Percentiles rank a stretch among this genome's conserved stretches.
Evolutionary conservation across 495 filamentous ascomycete genomes (phyloP).

Genomic region (Aspergillus kassunensis): DNA sequence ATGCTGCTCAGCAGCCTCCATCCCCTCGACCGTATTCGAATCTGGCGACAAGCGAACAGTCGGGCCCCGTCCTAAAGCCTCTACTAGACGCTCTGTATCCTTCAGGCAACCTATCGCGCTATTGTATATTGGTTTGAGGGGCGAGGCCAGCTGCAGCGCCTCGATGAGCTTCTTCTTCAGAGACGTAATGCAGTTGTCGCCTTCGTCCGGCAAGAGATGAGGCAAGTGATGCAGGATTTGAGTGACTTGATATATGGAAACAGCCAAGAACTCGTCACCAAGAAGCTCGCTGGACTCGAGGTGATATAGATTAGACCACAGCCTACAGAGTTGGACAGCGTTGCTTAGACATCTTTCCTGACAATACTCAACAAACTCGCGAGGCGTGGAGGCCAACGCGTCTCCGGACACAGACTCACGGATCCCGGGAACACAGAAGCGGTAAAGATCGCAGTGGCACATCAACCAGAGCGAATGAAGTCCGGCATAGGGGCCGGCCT

Average conservation of each 20-base stretch:
- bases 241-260: background rate
- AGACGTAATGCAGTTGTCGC: background rate
- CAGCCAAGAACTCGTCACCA: background rate
- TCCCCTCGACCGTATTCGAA: background rate
- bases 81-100: background rate
- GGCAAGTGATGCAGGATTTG: slow-evolving; percentile 3
- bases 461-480: background rate
- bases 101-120: background rate
- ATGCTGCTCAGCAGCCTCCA: background rate
- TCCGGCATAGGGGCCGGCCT: background rate
- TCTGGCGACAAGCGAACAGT: background rate
- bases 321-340: background rate
- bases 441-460: slow-evolving; percentile 4
- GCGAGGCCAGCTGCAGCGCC: background rate
- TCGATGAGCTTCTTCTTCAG: background rate
- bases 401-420: background rate
- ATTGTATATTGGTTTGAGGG: background rate
- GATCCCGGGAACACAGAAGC: slow-evolving; percentile 4
- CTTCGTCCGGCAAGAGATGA: background rate
- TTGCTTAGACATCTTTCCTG: background rate
- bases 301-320: slow-evolving; percentile 4
- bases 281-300: slow-evolving; percentile 2
- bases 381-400: background rate
- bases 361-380: background rate
- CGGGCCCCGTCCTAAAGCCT: background rate